Evolutionary conservation across 805 yeast species (phyloP), one percentile per base, ranked within the genome.

Genomic region (Teunomyces cretensis): DNA sequence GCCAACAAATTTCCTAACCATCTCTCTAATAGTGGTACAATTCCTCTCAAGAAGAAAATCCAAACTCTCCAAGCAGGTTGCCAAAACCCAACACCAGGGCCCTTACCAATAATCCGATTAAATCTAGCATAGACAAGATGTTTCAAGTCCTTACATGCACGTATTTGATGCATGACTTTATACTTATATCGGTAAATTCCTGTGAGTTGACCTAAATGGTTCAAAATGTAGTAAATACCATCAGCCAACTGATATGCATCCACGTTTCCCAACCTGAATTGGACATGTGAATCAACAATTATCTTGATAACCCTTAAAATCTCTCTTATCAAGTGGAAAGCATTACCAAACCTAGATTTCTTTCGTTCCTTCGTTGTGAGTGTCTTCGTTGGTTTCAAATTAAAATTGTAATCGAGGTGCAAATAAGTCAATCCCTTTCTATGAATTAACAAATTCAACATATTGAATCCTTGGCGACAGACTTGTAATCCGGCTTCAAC

Each of bases 41-140:
- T 84, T 14, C 99, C 99, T 54, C 99, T 75, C 68, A 94, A 66
- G 64, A 92, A 92, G 43, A 83, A 86, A 1, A 94, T 71, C 99
- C 99, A 94, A 1, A 91, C 92, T 54, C 97, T 73, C 99, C 98
- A 94, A 1, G 97, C 88, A 0, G 99, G 99, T 60, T 94, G 98
- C 99, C 99, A 94, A 63, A 94, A 87, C 1, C 99, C 99, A 70
- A 96, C 88, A 0, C 99, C 99, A 1, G 99, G 98, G 2, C 99
- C 99, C 60, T 92, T 94, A 0, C 97, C 97, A 19, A 94, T 86
- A n/a, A 80, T 72, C 30, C 76, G 74, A 59, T 94, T 94, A 69
- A 94, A 94, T 49, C 85, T 74, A 51, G 88, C 77, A 60, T 94
- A 94, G 0, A 94, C 85, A 6, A 92, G 83, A 61, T 94, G 99